Conservation (phyloP, 441 rosid genomes). For the Adansonia rubrostipa region DNA sequence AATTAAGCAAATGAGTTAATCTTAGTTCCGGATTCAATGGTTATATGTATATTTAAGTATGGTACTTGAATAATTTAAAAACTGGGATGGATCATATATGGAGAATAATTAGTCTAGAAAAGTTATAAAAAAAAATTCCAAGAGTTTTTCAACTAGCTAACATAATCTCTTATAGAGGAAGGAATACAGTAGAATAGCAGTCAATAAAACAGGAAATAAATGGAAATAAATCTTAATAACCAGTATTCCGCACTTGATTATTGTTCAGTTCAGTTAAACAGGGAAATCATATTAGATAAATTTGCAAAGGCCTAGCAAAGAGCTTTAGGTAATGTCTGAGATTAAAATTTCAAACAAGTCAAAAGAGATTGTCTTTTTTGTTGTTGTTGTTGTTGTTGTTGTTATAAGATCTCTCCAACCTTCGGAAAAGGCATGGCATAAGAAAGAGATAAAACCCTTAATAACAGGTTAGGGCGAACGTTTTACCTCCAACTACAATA, state of each 20-base stretch:
- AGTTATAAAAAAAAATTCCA: no score
- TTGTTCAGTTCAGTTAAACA: not conserved
- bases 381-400: no score
- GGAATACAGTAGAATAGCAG: not conserved
- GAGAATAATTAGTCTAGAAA: not conserved
- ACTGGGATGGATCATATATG: not conserved
- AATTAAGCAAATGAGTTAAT: no score
- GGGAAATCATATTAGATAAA: not conserved
- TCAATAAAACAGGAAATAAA: not conserved
- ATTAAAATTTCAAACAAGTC: not conserved
- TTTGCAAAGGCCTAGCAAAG: no score
- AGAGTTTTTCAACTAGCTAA: no score
- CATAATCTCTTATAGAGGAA: not conserved
- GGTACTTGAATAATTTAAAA: not conserved
- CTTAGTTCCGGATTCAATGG: no score
- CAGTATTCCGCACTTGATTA: not conserved
- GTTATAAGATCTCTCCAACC: no score
- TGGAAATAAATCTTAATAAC: not conserved
- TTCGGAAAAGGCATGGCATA: no score
- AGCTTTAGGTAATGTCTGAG: not conserved
- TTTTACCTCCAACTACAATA: not conserved
- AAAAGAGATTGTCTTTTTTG: no score
- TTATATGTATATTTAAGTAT: not conserved
- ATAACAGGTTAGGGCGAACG: no score
- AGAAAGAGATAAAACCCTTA: no score